Conservation (phyloP, 192 early-diverging fungal species). For the Entomortierella chlamydospora region DNA sequence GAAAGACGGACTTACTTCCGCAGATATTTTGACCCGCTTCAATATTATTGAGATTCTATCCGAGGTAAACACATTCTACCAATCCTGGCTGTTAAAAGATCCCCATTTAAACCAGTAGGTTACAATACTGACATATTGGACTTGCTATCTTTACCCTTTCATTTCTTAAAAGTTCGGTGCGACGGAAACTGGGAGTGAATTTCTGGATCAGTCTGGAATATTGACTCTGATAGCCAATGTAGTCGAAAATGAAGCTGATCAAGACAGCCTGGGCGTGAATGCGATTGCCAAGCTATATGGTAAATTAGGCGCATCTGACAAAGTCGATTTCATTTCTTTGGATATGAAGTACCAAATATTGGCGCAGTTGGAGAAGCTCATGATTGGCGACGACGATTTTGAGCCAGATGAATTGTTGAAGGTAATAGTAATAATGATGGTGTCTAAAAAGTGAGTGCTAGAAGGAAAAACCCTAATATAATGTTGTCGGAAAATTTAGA, state of each 20-base stretch:
- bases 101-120: too few relatives aligned
- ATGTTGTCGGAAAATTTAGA: not conserved
- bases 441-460: not conserved
- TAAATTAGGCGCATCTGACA: conserved; percentile 17
- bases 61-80: conserved; percentile 15
- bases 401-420: conserved; percentile 19
- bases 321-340: conserved; percentile 19
- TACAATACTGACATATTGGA: too few relatives aligned
- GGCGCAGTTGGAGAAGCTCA: conserved; percentile 21
- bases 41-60: conserved; percentile 46
- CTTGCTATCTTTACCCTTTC: not conserved
- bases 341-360: conserved; percentile 51
- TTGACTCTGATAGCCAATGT: conserved; percentile 9
- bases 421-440: not conserved
- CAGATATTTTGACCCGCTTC: conserved; percentile 40
- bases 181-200: conserved; percentile 27
- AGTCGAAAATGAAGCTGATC: conserved; percentile 8
- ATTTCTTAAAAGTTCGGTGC: conserved; percentile 17
- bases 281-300: conserved; percentile 44
- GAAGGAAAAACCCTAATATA: not conserved
- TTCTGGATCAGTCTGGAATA: conserved; percentile 32
- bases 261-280: conserved; percentile 20
- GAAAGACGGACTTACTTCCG: conserved; percentile 6
- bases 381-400: conserved; percentile 20
- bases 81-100: too few relatives aligned